A percentile compares a stretch with the other conserved stretches of the same genome.
These are phyloP conservation scores for Prunus padus DNA, from an alignment of 306 rosid species.

Conservation along the genomic window DNA sequence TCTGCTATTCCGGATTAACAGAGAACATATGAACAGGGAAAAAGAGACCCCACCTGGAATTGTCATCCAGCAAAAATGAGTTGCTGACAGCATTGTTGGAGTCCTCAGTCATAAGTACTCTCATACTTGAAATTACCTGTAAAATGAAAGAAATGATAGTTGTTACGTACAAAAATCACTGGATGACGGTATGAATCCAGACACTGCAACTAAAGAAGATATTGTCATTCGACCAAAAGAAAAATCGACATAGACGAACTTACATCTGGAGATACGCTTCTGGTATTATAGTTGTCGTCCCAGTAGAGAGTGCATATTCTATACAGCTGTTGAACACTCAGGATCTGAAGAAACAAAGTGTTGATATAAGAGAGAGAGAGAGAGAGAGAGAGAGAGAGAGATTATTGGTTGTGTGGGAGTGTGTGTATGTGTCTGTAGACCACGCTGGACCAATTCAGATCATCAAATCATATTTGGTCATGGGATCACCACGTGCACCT, in stretches of 20 bases:
- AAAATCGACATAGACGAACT: slow-evolving; percentile 21
- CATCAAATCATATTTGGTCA: not conserved
- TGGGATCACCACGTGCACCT: not conserved
- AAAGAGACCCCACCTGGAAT: slow-evolving; percentile 65
- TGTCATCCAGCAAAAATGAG: slow-evolving; percentile 97
- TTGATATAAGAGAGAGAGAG: slow-evolving; percentile 20
- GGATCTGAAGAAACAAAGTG: slow-evolving; percentile 57
- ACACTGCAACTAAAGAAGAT: slow-evolving; percentile 15
- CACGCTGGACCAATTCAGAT: not conserved
- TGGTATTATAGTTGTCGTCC: slow-evolving; percentile 95
- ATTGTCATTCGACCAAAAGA: not conserved
- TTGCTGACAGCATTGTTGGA: slow-evolving; percentile 87
- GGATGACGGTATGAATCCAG: not conserved
- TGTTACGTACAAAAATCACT: slow-evolving; percentile 23
- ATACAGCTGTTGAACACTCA: slow-evolving; percentile 97
- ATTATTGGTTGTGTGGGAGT: slow-evolving; percentile 19
- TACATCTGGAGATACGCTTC: slow-evolving; percentile 94
- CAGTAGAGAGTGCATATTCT: slow-evolving; percentile 96
- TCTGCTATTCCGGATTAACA: not conserved
- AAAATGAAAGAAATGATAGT: slow-evolving; percentile 20
- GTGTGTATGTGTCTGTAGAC: not conserved
- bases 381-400: slow-evolving; percentile 2
- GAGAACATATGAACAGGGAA: not conserved
- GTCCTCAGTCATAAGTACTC: slow-evolving; percentile 98
- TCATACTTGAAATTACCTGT: slow-evolving; percentile 97